phyloP scores from a whole-genome alignment of 495 filamentous ascomycete genomes.

The Penicillium soppii region DNA sequence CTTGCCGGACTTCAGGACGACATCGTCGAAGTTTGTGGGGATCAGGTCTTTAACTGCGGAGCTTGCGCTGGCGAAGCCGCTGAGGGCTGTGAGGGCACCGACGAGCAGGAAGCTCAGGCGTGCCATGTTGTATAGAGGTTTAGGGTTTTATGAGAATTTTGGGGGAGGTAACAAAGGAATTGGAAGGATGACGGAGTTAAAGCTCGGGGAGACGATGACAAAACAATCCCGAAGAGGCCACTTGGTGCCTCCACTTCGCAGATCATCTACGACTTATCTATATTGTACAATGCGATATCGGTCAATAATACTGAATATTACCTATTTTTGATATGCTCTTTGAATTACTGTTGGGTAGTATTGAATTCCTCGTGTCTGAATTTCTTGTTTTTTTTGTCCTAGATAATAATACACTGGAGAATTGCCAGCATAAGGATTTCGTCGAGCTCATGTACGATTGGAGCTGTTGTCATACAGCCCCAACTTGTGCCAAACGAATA shows the following conservation, averaged over 20 bases:
- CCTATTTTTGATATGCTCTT: not conserved
- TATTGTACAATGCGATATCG: not conserved
- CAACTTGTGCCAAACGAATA: slow-evolving; percentile 1
- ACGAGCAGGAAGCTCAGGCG: slow-evolving; percentile 47
- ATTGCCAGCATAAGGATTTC: slow-evolving; percentile 6
- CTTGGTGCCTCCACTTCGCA: slow-evolving; percentile 19
- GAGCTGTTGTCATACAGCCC: not conserved
- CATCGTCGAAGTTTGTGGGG: slow-evolving; percentile 83
- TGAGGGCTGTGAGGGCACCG: slow-evolving; percentile 40
- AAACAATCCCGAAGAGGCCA: slow-evolving; percentile 23
- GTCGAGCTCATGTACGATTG: not conserved
- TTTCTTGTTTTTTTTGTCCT: slow-evolving; percentile 15
- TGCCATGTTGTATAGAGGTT: slow-evolving; percentile 36
- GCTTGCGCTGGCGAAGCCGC: slow-evolving; percentile 40
- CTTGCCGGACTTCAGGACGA: slow-evolving; percentile 88
- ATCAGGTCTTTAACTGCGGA: slow-evolving; percentile 78
- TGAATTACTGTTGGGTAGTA: not conserved
- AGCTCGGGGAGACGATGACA: slow-evolving; percentile 14
- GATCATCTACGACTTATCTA: not conserved
- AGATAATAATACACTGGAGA: slow-evolving; percentile 32
- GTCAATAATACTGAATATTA: slow-evolving; percentile 1
- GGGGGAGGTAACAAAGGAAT: slow-evolving; percentile 1
- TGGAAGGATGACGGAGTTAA: slow-evolving; percentile 3
- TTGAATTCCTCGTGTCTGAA: not conserved
- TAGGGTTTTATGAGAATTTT: not conserved